Conservation (phyloP, 1,284 basidiomycete genomes). For the Microbotryomycetes sp. region DNA sequence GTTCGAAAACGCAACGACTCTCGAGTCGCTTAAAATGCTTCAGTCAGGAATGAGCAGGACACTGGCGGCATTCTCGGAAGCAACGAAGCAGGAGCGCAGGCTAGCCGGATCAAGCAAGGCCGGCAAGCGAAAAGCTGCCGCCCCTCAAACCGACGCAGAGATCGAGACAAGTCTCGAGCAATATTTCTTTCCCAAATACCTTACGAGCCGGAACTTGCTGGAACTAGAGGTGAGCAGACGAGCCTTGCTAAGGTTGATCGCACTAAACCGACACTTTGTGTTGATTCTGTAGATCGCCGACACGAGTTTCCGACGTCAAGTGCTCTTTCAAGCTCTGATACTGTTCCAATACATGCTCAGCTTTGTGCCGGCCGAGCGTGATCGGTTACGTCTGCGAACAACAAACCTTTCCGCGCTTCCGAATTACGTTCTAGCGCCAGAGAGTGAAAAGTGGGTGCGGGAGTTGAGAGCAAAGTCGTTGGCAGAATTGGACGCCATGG, state of each 20-base stretch:
- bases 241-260: too few relatives aligned
- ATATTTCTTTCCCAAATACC: slow-evolving; percentile 85
- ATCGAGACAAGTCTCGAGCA: slow-evolving; percentile 46
- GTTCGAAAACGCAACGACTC: slow-evolving; percentile 11
- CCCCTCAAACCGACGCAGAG: slow-evolving; percentile 39
- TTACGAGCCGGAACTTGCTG: slow-evolving; percentile 74
- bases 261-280: too few relatives aligned
- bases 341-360: slow-evolving; percentile 69
- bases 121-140: slow-evolving; percentile 4
- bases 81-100: slow-evolving; percentile 61
- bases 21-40: slow-evolving; percentile 49
- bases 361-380: slow-evolving; percentile 63
- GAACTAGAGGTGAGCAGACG: slow-evolving; percentile 74
- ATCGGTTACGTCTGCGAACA: slow-evolving; percentile 52
- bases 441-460: slow-evolving; percentile 12
- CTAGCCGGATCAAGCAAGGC: slow-evolving; percentile 13
- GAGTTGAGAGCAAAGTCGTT: slow-evolving; percentile 8
- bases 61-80: slow-evolving; percentile 68
- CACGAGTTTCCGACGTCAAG: slow-evolving; percentile 80
- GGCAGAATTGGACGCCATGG: slow-evolving; percentile 20
- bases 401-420: slow-evolving; percentile 43
- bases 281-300: slow-evolving; percentile 60
- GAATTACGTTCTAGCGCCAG: background rate
- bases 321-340: slow-evolving; percentile 77
- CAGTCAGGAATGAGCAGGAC: slow-evolving; percentile 61